Base-by-base conservation (phyloP, 176 grass and related monocot genomes). In the Cocos nucifera region DNA sequence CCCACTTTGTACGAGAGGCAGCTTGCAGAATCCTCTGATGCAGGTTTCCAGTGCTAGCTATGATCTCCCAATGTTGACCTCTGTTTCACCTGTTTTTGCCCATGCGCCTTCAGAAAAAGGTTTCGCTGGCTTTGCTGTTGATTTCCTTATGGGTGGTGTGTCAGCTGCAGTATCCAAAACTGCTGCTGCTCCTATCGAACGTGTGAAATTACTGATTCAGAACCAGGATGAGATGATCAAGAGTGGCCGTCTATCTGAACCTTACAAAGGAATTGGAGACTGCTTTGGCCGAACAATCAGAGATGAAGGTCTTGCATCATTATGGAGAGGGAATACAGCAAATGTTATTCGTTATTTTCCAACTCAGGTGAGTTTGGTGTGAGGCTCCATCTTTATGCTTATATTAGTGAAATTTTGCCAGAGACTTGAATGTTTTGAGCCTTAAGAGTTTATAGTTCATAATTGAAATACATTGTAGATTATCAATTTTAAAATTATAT, bases 191-290 rank as follows among this genome's bases (percentile, higher is more conserved):
- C 91, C 91, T 2, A 87, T 96, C 56, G 91, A 96, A 51, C 86
- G 91, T 56, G 91, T 96, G 15, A 96, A 96, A 75, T 75, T 96
- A 27, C 68, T 96, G 57, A 90, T 96, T 57, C 91, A 96, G 74
- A 96, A 96, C 65, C 91, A 96, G 65, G 86, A 90, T 82, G 91
- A 96, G 73, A 96, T 96, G 91, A 84, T 96, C 65, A 96, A 96
- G 69, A 19, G 68, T 59, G 92, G 92, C 22, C 82, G 92, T 68
- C 83, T 96, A 1, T 80, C 86, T 27, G 78, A 96, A 61, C 86
- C 92, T 23, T 96, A 96, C 83, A 96, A 90, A 75, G 92, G 92
- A 56, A 96, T 96, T 68, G 69, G 71, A 63, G 87, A 96, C 15
- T 96, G 92, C 78, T 96, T 96, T 54, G 15, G 4, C 0, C 80